phyloP scores from a whole-genome alignment of 257 asterid genomes.

The Leptodermis oblonga region DNA sequence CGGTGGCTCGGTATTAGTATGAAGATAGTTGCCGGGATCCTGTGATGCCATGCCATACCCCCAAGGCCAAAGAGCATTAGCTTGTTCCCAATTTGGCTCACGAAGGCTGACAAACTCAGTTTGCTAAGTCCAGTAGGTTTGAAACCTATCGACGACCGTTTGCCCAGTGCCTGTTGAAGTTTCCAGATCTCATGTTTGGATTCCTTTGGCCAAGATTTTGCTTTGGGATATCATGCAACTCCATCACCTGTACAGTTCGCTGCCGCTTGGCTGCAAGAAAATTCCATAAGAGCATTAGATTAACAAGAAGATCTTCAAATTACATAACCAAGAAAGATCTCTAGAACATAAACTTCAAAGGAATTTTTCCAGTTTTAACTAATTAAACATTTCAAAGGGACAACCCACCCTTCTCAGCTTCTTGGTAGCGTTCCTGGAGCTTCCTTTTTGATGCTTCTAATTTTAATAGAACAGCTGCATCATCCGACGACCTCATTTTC shows the following conservation, averaged over 20 bases:
- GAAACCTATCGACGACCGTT: conserved; percentile 51
- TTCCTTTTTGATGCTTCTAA: conserved; percentile 87
- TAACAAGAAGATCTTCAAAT: not conserved
- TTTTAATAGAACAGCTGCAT: conserved; percentile 40
- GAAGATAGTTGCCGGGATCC: conserved; percentile 6
- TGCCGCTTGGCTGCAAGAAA: conserved; percentile 64
- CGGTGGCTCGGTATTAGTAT: conserved; percentile 12
- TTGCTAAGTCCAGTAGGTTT: conserved; percentile 14
- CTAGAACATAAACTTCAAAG: no score
- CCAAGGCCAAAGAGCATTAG: not conserved
- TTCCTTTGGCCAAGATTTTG: conserved; percentile 48
- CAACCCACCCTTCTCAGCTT: conserved; percentile 79
- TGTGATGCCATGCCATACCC: conserved; percentile 8
- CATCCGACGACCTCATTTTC: conserved; percentile 42
- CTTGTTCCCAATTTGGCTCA: conserved; percentile 5
- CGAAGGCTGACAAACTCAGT: conserved; percentile 20
- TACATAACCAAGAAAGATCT: not conserved
- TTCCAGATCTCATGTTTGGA: conserved; percentile 51
- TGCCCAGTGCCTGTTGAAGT: conserved; percentile 52
- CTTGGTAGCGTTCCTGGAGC: conserved; percentile 89
- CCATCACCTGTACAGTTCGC: conserved; percentile 81
- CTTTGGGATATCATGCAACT: conserved; percentile 78
- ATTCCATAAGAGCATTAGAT: conserved; percentile 1
- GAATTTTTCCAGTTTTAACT: not conserved
- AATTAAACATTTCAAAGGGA: not conserved